Evolutionary conservation across 805 yeast genomes (phyloP), one percentile per base, ranked within the genome.

Genomic region (Metschnikowia peoriensis): DNA sequence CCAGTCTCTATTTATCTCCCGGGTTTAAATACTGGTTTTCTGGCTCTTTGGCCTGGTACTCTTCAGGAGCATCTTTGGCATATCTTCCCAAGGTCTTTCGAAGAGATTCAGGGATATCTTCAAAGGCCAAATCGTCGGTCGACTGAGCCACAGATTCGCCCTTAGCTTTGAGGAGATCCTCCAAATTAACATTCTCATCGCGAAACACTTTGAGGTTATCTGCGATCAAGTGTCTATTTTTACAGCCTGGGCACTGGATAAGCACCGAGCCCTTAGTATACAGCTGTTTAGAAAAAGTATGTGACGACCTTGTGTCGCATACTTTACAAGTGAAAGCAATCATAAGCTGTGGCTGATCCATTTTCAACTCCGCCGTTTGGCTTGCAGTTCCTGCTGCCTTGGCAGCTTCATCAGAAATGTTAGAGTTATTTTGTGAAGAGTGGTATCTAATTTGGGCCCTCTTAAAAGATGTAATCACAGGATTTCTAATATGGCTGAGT

Each of bases 291-390:
- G 97, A 87, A 64, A 93, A 86, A n/a, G 86, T 79, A 64, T 93
- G 98, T 4, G 91, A 83, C 0, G 97, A 90, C 51, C 97, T 75
- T 2, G 87, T 81, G 44, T 82, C 78, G 70, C 98, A 93, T 58
- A 83, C 82, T 66, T 91, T 93, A 71, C 98, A 93, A 0, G 97
- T 93, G 71, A 93, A 92, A 0, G 96, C 93, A 22, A 93, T 79
- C 86, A 90, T 86, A 56, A 89, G 74, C 67, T 85, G 82, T 1
- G 96, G 96, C 55, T 86, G 83, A 49, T 88, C 94, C 17, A 81
- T 78, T 61, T 86, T 83, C 54, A 82, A 49, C 40, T 57, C 42
- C 7, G 55, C 55, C 3, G 55, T 12, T 5, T 45, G 47, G 15
- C 29, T 9, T 12, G 34, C 34, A n/a, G 45, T 15, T 10, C 15